Evolutionary conservation across 2,329 filamentous ascomycete genomes (phyloP).

Genomic region (Microcyclospora tardicrescens): DNA sequence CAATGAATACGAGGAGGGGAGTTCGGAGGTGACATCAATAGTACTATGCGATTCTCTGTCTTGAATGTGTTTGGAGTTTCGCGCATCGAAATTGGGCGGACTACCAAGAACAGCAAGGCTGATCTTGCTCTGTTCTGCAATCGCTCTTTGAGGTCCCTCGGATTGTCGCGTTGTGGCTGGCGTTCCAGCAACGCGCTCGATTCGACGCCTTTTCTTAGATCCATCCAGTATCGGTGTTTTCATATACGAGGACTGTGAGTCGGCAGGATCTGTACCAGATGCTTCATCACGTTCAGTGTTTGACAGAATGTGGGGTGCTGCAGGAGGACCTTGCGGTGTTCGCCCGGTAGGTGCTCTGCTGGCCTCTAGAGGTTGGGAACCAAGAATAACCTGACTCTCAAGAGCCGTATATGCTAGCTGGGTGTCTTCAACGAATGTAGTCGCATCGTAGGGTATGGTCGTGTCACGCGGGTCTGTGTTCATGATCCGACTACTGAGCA

Average conservation of each 20-base stretch:
- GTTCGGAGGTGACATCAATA: slow-evolving; percentile 17
- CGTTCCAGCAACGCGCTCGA: not conserved
- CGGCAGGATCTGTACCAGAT: too few species aligned
- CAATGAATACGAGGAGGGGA: slow-evolving; percentile 24
- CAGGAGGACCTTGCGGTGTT: not conserved
- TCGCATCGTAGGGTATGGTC: slow-evolving; percentile 3
- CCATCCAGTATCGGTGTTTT: slow-evolving; percentile 6
- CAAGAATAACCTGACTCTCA: slow-evolving; percentile 29
- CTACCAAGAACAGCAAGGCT: slow-evolving; percentile 1
- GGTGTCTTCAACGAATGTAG: slow-evolving; percentile 28
- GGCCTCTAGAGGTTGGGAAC: slow-evolving; percentile 6
- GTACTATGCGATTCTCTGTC: slow-evolving; percentile 1
- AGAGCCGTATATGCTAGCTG: slow-evolving; percentile 29
- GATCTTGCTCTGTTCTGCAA: not conserved
- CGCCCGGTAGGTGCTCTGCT: not conserved
- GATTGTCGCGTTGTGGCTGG: too few species aligned
- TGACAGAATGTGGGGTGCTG: not conserved
- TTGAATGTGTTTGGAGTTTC: too few species aligned
- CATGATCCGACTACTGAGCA: too few species aligned
- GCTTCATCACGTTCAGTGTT: not conserved
- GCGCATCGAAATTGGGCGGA: not conserved
- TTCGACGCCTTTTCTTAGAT: not conserved
- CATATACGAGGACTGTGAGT: slow-evolving; percentile 14
- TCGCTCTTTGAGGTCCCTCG: too few species aligned
- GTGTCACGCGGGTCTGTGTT: not conserved